A percentile compares a stretch with the other conserved stretches of the same genome.
Conservation (phyloP, 2,329 filamentous ascomycete species). For the Aspergillus intermedius region DNA sequence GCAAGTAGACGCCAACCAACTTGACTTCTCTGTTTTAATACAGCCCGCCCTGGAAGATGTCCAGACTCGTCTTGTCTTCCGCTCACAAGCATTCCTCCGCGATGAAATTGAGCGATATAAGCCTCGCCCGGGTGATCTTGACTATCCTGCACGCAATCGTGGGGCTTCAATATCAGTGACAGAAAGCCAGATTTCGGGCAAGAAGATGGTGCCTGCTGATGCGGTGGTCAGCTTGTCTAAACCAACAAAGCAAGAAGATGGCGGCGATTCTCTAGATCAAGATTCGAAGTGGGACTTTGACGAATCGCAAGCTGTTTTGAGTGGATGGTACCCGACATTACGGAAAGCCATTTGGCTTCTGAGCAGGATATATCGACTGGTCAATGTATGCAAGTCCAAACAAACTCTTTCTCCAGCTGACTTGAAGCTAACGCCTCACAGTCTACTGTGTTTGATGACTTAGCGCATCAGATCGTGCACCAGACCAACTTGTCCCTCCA, state of each 20-base stretch:
- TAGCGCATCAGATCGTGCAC: conserved; percentile 76
- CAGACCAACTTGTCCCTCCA: conserved; percentile 81
- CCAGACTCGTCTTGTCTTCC: conserved; percentile 60
- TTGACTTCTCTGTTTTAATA: conserved; percentile 58
- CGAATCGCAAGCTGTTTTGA: conserved; percentile 47
- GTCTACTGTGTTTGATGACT: conserved; percentile 64
- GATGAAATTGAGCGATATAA: conserved; percentile 62
- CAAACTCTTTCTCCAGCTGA: neutral
- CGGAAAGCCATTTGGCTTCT: conserved; percentile 63
- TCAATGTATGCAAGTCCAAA: conserved; percentile 47
- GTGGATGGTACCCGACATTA: conserved; percentile 61
- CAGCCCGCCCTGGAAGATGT: conserved; percentile 62
- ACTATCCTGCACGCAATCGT: conserved; percentile 53
- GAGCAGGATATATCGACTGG: conserved; percentile 62
- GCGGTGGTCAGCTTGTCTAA: conserved; percentile 41
- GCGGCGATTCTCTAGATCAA: conserved; percentile 37
- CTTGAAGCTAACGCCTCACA: conserved; percentile 22
- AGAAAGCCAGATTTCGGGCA: conserved; percentile 48
- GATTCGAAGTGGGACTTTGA: conserved; percentile 49
- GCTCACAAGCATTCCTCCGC: conserved; percentile 56
- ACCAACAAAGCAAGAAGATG: conserved; percentile 46
- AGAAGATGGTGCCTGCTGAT: conserved; percentile 40
- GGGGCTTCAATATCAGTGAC: conserved; percentile 36
- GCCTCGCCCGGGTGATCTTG: conserved; percentile 58
- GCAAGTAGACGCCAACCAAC: conserved; percentile 44